Base-by-base conservation (phyloP, 139 green algal genomes). In the Tetratostichococcus sp. region DNA sequence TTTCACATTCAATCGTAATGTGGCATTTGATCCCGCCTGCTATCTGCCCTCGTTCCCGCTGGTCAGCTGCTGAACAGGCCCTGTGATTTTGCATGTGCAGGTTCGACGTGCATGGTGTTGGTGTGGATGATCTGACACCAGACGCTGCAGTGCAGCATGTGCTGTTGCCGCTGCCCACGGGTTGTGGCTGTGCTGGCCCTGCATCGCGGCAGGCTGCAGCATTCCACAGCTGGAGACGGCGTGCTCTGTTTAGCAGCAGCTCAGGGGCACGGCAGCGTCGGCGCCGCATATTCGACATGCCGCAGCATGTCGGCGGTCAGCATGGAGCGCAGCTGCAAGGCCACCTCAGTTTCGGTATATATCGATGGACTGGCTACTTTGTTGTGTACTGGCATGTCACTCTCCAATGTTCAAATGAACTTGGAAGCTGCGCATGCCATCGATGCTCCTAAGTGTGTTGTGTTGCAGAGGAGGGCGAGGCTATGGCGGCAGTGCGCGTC, bases 61-160 rank as follows among this genome's bases (percentile, higher is more conserved):
- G n/a, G n/a, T n/a, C n/a, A n/a, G n/a, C n/a, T n/a, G n/a, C n/a
- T n/a, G n/a, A n/a, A n/a, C n/a, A n/a, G n/a, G n/a, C n/a, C n/a
- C n/a, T n/a, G n/a, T n/a, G n/a, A n/a, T n/a, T 21, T 11, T 11
- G 11, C 39, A 50, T 50, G 39, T 71, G 65, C 62, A 77, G 73
- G 73, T 77, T 77, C 62, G 73, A 65, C 21, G 23, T 72, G 31
- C 33, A 35, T 6, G 35, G 59, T 25, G 31, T 69, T 26, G 26
- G 33, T 21, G 34, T 77, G 65, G 62, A 77, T 32, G 73, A 77
- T 34, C 32, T 77, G 73, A 58, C 73, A 30, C 26, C 28, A 19
- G 62, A 34, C 6, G 62, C 62, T 33, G 62, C 62, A 4, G 30
- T 68, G 26, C 26, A 33, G 26, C 62, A 32, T 34, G 30, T 32